Conservation (phyloP, 2,329 filamentous ascomycete genomes). For the Fusarium torulosum region DNA sequence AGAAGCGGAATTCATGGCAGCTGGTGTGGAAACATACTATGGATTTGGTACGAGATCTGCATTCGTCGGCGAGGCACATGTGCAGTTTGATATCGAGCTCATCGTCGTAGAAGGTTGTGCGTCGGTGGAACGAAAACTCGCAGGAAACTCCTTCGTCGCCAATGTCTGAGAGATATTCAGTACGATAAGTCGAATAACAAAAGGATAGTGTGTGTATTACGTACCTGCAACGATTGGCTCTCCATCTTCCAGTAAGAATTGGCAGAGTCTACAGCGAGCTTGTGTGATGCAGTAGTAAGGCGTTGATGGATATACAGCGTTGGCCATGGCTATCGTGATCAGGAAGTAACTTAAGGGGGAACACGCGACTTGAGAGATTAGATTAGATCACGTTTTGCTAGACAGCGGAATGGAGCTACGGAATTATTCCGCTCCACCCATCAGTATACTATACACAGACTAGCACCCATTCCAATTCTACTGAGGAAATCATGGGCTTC, state of each 20-base stretch:
- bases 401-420: not conserved
- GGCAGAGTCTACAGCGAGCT: constrained; percentile 24
- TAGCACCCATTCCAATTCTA: no score
- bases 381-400: not conserved
- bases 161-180: not conserved
- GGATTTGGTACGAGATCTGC: constrained; percentile 6
- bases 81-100: constrained; percentile 17
- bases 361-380: not conserved
- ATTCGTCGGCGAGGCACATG: constrained; percentile 1
- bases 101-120: constrained; percentile 10
- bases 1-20: constrained; percentile 21
- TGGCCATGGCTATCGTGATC: not conserved
- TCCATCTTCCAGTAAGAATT: constrained; percentile 6
- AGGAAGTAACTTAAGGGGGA: not conserved
- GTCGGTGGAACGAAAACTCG: constrained; percentile 11
- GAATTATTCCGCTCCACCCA: not conserved
- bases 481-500: no score
- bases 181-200: not conserved
- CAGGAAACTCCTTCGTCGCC: constrained; percentile 11
- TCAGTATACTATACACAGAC: no score
- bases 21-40: constrained; percentile 17
- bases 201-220: not conserved
- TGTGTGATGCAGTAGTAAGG: constrained; percentile 23
- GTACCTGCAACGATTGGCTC: constrained; percentile 17
- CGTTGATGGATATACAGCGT: not conserved